Conservation (phyloP, 2,329 filamentous ascomycete genomes). For the Mycogone perniciosa region DNA sequence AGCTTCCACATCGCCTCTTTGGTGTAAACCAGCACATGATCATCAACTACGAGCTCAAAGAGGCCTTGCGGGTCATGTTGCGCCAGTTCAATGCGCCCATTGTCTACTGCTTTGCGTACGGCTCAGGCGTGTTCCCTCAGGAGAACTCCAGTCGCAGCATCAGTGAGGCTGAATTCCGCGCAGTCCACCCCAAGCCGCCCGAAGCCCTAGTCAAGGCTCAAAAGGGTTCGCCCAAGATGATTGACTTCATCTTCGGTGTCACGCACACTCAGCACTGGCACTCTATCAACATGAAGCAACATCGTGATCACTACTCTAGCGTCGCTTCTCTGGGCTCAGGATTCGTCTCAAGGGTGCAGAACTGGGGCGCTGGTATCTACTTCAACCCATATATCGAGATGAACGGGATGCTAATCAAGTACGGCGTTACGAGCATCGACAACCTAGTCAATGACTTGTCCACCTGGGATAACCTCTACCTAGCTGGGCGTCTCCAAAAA, state of each 20-base stretch:
- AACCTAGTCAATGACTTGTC: conserved; percentile 81
- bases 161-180: conserved; percentile 50
- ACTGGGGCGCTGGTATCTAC: conserved; percentile 92
- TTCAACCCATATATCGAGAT: conserved; percentile 95
- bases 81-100: conserved; percentile 92
- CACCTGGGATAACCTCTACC: conserved; percentile 89
- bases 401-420: conserved; percentile 95
- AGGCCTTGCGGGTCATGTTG: conserved; percentile 76
- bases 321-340: conserved; percentile 79
- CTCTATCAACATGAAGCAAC: conserved; percentile 80
- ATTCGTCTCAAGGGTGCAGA: conserved; percentile 77
- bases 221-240: conserved; percentile 86
- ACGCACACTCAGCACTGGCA: conserved; percentile 96
- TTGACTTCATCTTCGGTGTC: conserved; percentile 97
- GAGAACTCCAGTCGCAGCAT: conserved; percentile 44
- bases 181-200: conserved; percentile 76
- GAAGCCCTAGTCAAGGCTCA: conserved; percentile 77
- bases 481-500: conserved; percentile 94
- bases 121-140: conserved; percentile 93
- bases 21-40: conserved; percentile 95
- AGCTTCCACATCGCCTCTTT: conserved; percentile 52
- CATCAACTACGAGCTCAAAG: conserved; percentile 93
- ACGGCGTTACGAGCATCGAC: conserved; percentile 91
- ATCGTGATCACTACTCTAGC: conserved; percentile 87
- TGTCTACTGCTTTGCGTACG: conserved; percentile 94